Conservation (phyloP, 2,329 filamentous ascomycete genomes). For the Talaromyces sp. region DNA sequence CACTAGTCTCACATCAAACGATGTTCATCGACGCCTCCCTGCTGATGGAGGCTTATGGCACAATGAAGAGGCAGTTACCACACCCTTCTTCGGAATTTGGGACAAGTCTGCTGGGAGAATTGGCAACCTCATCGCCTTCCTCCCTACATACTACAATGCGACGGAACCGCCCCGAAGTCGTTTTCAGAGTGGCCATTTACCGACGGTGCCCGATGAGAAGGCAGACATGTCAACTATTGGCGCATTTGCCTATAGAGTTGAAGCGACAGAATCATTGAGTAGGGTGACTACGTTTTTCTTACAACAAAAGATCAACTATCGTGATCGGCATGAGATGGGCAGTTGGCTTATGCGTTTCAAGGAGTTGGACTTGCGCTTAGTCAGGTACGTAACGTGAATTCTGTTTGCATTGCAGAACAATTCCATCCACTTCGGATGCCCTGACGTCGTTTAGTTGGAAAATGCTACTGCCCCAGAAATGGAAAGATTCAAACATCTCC, state of each 20-base stretch:
- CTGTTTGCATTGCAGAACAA: neutral
- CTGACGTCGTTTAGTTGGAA: conserved; percentile 40
- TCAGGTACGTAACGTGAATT: conserved; percentile 23
- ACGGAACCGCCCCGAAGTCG: conserved; percentile 16
- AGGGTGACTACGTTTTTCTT: conserved; percentile 49
- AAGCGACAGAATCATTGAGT: conserved; percentile 43
- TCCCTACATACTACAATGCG: conserved; percentile 9
- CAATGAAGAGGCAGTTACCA: conserved; percentile 39
- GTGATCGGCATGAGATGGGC: conserved; percentile 42
- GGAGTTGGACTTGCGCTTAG: conserved; percentile 44
- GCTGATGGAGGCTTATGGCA: conserved; percentile 47
- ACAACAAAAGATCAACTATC: conserved; percentile 44
- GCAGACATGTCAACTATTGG: neutral
- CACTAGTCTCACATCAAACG: conserved; percentile 37
- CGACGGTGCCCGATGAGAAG: neutral
- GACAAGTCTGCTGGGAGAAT: conserved; percentile 43
- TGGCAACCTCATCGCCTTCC: conserved; percentile 40
- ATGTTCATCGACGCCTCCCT: conserved; percentile 41
- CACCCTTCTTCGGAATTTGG: conserved; percentile 50
- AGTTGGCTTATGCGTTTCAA: conserved; percentile 51
- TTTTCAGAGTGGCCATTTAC: neutral
- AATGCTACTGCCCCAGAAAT: conserved; percentile 46
- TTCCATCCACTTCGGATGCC: neutral
- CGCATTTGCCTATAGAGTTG: conserved; percentile 31
- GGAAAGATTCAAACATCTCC: conserved; percentile 40